Conservation (phyloP, 768 basidiomycete species). For the Trametes gibbosa region DNA sequence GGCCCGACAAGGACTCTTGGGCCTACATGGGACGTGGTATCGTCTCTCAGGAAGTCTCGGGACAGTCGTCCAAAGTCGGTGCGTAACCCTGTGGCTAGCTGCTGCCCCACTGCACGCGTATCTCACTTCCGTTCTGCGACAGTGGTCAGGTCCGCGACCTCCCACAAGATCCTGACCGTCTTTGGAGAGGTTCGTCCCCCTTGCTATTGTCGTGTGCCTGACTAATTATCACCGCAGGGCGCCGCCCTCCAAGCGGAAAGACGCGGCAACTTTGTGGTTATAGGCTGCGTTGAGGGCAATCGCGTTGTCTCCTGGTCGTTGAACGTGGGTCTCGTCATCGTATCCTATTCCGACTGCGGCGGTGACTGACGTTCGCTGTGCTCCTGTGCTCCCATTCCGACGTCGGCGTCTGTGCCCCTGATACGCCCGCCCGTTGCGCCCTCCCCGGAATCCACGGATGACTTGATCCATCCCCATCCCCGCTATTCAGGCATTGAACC, state of each 20-base stretch:
- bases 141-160: constrained; percentile 65
- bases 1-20: constrained; percentile 80
- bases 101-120: constrained; percentile 5
- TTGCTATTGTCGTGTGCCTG: constrained; percentile 13
- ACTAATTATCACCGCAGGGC: constrained; percentile 20
- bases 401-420: constrained; percentile 5
- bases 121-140: constrained; percentile 15
- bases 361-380: not conserved
- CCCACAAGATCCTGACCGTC: constrained; percentile 64
- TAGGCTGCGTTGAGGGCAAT: constrained; percentile 71
- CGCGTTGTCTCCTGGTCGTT: constrained; percentile 84
- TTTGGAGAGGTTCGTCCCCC: constrained; percentile 61
- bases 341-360: not conserved
- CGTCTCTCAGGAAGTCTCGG: constrained; percentile 70
- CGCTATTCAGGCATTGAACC: constrained; percentile 64
- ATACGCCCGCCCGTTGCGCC: not conserved
- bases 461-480: constrained; percentile 7
- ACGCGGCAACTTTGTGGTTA: constrained; percentile 83
- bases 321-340: constrained; percentile 49
- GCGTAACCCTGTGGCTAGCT: constrained; percentile 29
- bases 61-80: constrained; percentile 83
- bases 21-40: constrained; percentile 75
- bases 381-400: constrained; percentile 3
- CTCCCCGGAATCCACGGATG: constrained; percentile 11
- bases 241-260: constrained; percentile 78